phyloP scores from a whole-genome alignment of 176 grass and related monocot genomes.

The Poa pratensis region DNA sequence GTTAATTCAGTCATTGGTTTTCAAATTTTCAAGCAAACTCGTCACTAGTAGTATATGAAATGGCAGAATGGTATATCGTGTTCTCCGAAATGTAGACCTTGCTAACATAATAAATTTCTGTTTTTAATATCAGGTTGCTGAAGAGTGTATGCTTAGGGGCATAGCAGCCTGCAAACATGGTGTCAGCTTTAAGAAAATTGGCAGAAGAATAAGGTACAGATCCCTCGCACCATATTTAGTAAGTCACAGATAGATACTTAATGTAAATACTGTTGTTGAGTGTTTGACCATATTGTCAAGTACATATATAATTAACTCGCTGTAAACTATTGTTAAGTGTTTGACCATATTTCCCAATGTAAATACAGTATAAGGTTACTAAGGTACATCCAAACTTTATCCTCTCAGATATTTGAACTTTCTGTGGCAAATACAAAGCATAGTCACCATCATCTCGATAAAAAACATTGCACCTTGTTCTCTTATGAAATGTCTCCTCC shows the following conservation, averaged over 20 bases:
- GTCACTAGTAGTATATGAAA: not conserved
- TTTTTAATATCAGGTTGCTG: conserved; percentile 72
- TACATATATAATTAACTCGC: too few species aligned
- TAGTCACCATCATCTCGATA: not conserved
- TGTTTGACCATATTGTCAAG: not conserved
- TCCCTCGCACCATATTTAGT: not conserved
- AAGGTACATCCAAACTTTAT: not conserved
- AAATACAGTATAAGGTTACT: not conserved
- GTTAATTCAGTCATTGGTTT: not conserved
- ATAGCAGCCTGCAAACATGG: conserved; percentile 90
- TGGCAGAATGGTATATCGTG: not conserved
- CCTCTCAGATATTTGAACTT: not conserved
- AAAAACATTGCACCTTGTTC: not conserved
- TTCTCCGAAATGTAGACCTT: conserved; percentile 20
- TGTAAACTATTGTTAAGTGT: not conserved
- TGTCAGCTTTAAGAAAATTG: conserved; percentile 85
- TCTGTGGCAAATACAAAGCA: not conserved
- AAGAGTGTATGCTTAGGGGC: conserved; percentile 85
- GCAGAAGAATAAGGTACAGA: conserved; percentile 90
- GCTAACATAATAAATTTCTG: not conserved
- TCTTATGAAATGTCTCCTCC: not conserved
- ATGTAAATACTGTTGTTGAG: not conserved
- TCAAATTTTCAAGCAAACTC: not conserved
- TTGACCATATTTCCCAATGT: too few species aligned
- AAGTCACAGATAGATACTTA: not conserved